Conservation (phyloP, 2,329 filamentous ascomycete species). For the Hortaea werneckii region DNA sequence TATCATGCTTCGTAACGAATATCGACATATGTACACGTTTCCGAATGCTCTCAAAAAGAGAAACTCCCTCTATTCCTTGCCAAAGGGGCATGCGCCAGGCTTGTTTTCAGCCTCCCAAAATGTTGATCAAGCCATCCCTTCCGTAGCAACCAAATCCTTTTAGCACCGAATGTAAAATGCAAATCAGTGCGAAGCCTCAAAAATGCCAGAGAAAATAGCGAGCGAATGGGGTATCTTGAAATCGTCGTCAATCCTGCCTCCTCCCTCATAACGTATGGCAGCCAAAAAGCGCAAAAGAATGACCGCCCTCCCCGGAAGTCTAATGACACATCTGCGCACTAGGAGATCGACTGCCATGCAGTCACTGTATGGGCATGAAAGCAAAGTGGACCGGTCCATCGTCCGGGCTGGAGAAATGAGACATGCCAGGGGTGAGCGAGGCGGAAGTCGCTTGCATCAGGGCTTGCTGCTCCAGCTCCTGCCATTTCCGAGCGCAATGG, state of each 20-base stretch:
- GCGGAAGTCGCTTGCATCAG: constrained; percentile 12
- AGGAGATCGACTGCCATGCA: constrained; percentile 8
- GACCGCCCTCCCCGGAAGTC: neutral
- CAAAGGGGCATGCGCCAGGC: too few species aligned
- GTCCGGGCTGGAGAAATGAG: constrained; percentile 21
- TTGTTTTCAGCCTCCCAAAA: too few species aligned
- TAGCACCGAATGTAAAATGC: too few species aligned
- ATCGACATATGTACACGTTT: too few species aligned
- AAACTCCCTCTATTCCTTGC: too few species aligned
- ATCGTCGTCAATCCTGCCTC: neutral
- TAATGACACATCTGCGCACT: constrained; percentile 1
- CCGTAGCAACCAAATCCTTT: too few species aligned
- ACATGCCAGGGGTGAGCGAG: constrained; percentile 14
- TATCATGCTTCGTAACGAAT: too few species aligned
- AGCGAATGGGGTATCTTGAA: constrained; percentile 16
- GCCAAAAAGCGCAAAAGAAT: too few species aligned
- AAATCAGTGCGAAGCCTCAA: too few species aligned
- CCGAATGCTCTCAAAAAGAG: too few species aligned
- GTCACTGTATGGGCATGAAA: constrained; percentile 21
- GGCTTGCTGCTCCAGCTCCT: constrained; percentile 30
- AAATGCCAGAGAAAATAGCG: constrained; percentile 3
- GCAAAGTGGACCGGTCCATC: constrained; percentile 18
- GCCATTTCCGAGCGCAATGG: constrained; percentile 43
- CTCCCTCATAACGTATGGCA: neutral
- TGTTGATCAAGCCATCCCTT: too few species aligned